Evolutionary conservation across 371 early-diverging fungal species (phyloP).

Genomic region (Mucor plumbeus): DNA sequence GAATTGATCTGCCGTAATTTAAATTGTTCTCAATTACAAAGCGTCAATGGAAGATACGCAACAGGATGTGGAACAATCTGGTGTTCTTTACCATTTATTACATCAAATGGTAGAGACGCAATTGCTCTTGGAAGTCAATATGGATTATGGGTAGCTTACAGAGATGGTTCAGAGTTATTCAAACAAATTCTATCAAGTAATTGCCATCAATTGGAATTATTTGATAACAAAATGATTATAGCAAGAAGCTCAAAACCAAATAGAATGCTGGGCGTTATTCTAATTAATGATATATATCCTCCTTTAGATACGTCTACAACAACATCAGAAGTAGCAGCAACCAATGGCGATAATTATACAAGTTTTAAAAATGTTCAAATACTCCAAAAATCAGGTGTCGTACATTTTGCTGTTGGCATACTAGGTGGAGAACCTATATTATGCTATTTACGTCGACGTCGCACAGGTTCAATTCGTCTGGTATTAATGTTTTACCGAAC

Average conservation of each 20-base stretch:
- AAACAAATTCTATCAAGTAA: slow-evolving; percentile 13
- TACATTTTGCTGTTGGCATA: slow-evolving; percentile 26
- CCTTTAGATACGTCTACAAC: neutral
- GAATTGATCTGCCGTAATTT: neutral
- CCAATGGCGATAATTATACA: neutral
- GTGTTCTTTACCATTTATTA: slow-evolving; percentile 24
- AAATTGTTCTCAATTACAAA: slow-evolving; percentile 12
- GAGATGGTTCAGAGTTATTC: slow-evolving; percentile 16
- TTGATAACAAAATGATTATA: slow-evolving; percentile 17
- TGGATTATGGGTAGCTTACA: slow-evolving; percentile 22
- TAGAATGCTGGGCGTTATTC: slow-evolving; percentile 17
- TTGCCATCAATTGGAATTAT: slow-evolving; percentile 26
- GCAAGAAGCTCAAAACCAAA: slow-evolving; percentile 16
- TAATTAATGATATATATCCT: slow-evolving; percentile 17
- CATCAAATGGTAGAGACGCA: slow-evolving; percentile 15
- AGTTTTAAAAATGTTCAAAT: slow-evolving; percentile 13
- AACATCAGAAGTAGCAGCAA: neutral
- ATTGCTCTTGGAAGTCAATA: slow-evolving; percentile 25
- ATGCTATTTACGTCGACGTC: slow-evolving; percentile 26
- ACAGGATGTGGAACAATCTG: slow-evolving; percentile 27
- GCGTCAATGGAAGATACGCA: slow-evolving; percentile 13
- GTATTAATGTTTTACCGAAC: slow-evolving; percentile 22
- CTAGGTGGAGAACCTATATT: slow-evolving; percentile 20
- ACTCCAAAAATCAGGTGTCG: slow-evolving; percentile 22
- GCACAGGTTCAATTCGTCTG: slow-evolving; percentile 26